Base-by-base conservation (phyloP, 2,329 filamentous ascomycete species). In the Chaetomium sp. region DNA sequence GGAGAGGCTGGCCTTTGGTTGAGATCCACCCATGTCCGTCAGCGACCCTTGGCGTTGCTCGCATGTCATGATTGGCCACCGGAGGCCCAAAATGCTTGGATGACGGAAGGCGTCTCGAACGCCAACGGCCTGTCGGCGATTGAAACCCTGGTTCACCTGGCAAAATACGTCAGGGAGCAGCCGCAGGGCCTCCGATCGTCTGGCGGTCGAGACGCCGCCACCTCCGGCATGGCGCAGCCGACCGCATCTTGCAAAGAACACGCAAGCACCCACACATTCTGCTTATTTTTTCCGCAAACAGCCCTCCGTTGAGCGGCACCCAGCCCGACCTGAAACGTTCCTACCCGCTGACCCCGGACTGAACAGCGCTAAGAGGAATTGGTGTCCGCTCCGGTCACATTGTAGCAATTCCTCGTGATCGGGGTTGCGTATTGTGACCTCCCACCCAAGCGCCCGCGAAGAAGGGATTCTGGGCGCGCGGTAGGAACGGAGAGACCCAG, bases 61-160 rank as follows among this genome's bases (percentile, higher is more conserved):
- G 56, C 33, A 31, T 53, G 55, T 23, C 8, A 54, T 51, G 62
- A 68, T 68, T 68, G 66, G 66, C 54, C 55, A 50, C 56, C 56
- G 13, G n/a, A 10, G 19, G 19, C 16, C 4, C 45, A 53, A 42
- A 21, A 33, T n/a, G 38, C 66, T 64, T 42, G 62, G 66, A 68
- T 68, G 64, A 68, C 66, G 66, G 62, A 62, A 64, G 62, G 29
- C 50, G 55, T 60, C 27, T 60, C 56, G 31, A 54, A 58, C 21
- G n/a, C 53, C 56, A 55, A 60, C 59, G 59, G 53, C 56, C 64
- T 47, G 45, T 60, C 50, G 45, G 35, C 55, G 50, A 49, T 53
- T 31, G 19, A 6, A 27, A 59, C 54, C 49, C 49, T 42, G 38
- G 23, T 21, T 25, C 21, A 13, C 23, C 57, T 57, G 54, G 33